Conservation (phyloP, 1,284 basidiomycete species). For the Irpex sp. region DNA sequence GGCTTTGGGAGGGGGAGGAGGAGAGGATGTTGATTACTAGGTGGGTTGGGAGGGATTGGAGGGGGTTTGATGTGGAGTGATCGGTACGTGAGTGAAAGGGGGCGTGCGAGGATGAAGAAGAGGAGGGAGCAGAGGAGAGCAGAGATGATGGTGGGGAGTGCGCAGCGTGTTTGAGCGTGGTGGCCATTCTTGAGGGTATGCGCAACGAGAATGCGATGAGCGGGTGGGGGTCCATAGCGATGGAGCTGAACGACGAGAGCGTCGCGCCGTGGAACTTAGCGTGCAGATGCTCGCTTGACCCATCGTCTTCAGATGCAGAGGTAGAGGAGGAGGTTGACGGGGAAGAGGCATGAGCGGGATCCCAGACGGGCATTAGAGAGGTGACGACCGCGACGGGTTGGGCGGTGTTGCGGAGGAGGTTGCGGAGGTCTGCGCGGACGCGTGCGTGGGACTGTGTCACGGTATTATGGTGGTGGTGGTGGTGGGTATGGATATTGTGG, state of each 20-base stretch:
- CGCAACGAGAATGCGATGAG: slow-evolving; percentile 84
- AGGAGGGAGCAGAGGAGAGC: neutral
- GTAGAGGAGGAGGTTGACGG: neutral
- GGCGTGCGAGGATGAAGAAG: neutral
- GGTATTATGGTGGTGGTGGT: too few species aligned
- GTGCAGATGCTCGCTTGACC: neutral
- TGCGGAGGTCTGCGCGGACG: slow-evolving; percentile 21
- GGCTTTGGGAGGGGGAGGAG: slow-evolving; percentile 55
- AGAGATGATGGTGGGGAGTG: slow-evolving; percentile 14
- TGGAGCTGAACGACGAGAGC: slow-evolving; percentile 87
- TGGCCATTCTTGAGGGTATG: slow-evolving; percentile 84
- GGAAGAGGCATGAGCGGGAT: neutral
- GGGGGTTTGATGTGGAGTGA: neutral
- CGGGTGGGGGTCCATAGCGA: slow-evolving; percentile 82
- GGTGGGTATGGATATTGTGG: too few species aligned
- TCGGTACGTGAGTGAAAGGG: neutral
- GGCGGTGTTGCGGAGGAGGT: slow-evolving; percentile 34
- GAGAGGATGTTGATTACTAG: slow-evolving; percentile 69
- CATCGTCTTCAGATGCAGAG: neutral
- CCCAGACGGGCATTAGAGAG: slow-evolving; percentile 27
- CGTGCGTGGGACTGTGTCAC: neutral
- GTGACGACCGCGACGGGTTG: slow-evolving; percentile 38
- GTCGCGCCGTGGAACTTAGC: slow-evolving; percentile 78
- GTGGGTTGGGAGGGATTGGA: slow-evolving; percentile 29
- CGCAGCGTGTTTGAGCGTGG: slow-evolving; percentile 37